Conservation (phyloP, 2,329 filamentous ascomycete genomes). For the Plenodomus tracheiphilus region DNA sequence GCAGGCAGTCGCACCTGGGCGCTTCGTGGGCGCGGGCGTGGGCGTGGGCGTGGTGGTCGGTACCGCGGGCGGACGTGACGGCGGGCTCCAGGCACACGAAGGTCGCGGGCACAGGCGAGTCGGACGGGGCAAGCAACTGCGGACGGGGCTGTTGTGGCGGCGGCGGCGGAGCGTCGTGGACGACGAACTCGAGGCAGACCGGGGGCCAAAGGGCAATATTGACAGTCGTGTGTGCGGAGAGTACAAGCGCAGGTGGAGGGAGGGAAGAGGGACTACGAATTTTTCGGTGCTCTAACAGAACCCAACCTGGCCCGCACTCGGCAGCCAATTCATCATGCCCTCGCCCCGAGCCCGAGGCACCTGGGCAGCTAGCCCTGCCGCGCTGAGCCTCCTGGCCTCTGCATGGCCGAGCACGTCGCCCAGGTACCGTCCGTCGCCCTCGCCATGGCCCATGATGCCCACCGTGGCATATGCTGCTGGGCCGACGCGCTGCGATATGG, state of each 20-base stretch:
- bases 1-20: slow-evolving; percentile 6
- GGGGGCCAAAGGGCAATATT: slow-evolving; percentile 35
- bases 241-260: slow-evolving; percentile 30
- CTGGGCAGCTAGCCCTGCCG: background rate
- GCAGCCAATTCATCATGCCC: slow-evolving; percentile 15
- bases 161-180: slow-evolving; percentile 29
- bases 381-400: background rate
- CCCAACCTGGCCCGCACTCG: slow-evolving; percentile 16
- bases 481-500: slow-evolving; percentile 10
- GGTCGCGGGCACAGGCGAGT: slow-evolving; percentile 14
- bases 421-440: background rate
- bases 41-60: slow-evolving; percentile 17
- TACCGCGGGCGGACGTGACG: slow-evolving; percentile 22
- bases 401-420: background rate
- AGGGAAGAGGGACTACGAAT: slow-evolving; percentile 21
- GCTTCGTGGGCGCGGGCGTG: slow-evolving; percentile 13
- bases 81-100: slow-evolving; percentile 35
- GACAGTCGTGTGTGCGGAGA: slow-evolving; percentile 38
- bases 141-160: slow-evolving; percentile 26
- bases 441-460: background rate
- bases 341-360: slow-evolving; percentile 15
- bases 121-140: slow-evolving; percentile 17
- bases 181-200: slow-evolving; percentile 30
- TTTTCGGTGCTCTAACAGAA: slow-evolving; percentile 22
- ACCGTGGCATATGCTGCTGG: slow-evolving; percentile 1